phyloP scores from a whole-genome alignment of 257 asterid species.

The Forsythia suspensa region DNA sequence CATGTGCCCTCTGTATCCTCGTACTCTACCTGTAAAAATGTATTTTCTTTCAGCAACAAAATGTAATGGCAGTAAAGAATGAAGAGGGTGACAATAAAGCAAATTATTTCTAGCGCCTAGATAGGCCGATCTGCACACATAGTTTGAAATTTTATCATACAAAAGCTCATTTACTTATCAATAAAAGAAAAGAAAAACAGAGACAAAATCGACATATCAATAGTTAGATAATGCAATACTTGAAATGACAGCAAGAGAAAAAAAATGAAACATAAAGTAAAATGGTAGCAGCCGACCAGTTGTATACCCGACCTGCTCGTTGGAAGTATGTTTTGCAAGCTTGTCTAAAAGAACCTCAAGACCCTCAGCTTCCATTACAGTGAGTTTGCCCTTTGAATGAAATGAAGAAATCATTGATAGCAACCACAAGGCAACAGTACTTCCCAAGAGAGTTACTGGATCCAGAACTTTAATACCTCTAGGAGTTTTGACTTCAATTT shows the following conservation, averaged over 20 bases:
- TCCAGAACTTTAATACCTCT: constrained; percentile 59
- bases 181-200: neutral
- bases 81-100: neutral
- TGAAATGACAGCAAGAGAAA: constrained; percentile 8
- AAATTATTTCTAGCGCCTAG: constrained; percentile 4
- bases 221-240: neutral
- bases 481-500: constrained; percentile 49
- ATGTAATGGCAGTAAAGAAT: neutral
- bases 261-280: neutral
- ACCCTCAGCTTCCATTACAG: constrained; percentile 74
- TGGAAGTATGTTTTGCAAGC: constrained; percentile 50
- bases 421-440: constrained; percentile 82
- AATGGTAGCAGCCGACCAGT: constrained; percentile 13
- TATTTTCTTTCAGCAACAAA: constrained; percentile 23
- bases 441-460: constrained; percentile 67
- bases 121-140: neutral
- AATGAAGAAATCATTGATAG: constrained; percentile 62
- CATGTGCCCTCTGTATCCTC: constrained; percentile 79
- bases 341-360: constrained; percentile 65
- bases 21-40: constrained; percentile 59
- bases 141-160: neutral
- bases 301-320: constrained; percentile 45
- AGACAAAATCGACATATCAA: neutral
- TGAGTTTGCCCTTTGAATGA: constrained; percentile 48
- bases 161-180: neutral